These are phyloP conservation scores for Aureobasidium sp. DNA, from an alignment of 2,329 filamentous ascomycete genomes.

Conservation along the genomic window DNA sequence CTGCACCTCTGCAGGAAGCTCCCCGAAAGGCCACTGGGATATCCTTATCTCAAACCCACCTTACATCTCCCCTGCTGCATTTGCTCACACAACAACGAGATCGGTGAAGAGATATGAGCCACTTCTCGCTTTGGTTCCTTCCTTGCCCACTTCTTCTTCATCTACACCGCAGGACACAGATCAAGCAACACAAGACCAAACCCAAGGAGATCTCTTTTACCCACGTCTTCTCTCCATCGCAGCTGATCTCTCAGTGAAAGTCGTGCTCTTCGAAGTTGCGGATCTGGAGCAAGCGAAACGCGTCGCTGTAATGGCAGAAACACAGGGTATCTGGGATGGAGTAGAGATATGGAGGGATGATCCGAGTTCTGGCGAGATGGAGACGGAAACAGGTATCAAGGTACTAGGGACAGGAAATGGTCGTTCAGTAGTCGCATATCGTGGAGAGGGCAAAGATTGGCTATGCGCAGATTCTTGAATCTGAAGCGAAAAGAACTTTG, in stretches of 20 bases:
- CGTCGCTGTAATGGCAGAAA: slow-evolving; percentile 46
- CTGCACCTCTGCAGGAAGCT: background rate
- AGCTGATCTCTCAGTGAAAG: slow-evolving; percentile 37
- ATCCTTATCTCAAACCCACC: slow-evolving; percentile 84
- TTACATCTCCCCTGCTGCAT: slow-evolving; percentile 65
- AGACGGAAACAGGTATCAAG: slow-evolving; percentile 14
- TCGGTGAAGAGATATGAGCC: slow-evolving; percentile 82
- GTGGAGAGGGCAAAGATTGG: slow-evolving; percentile 17
- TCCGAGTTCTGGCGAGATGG: slow-evolving; percentile 27
- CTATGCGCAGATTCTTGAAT: background rate
- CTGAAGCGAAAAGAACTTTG: too few relatives aligned
- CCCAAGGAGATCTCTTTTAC: slow-evolving; percentile 55
- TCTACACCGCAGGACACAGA: too few relatives aligned
- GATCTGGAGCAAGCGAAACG: slow-evolving; percentile 58
- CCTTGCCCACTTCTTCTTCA: slow-evolving; percentile 16
- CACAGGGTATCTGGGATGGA: slow-evolving; percentile 24
- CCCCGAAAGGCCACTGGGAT: slow-evolving; percentile 27
- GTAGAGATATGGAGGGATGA: slow-evolving; percentile 60
- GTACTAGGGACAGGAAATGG: slow-evolving; percentile 33
- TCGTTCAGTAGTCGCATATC: slow-evolving; percentile 36
- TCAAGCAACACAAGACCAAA: background rate
- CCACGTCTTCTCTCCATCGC: slow-evolving; percentile 52
- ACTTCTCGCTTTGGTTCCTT: slow-evolving; percentile 64
- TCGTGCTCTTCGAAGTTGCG: slow-evolving; percentile 63
- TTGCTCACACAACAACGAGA: slow-evolving; percentile 53